Evolutionary conservation across 169 alveolate species (phyloP), one percentile per base, ranked within the genome.

Genomic region (Ichthyophthirius multifiliis): DNA sequence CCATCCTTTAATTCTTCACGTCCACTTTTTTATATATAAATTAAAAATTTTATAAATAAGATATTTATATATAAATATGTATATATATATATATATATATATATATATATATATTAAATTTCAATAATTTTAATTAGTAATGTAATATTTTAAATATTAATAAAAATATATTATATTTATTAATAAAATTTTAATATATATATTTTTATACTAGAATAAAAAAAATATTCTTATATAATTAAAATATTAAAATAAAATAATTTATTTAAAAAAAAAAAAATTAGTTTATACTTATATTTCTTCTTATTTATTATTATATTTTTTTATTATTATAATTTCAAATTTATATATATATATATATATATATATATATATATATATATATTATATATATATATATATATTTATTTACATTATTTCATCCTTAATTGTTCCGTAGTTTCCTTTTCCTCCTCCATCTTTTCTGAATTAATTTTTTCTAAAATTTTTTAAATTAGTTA

Each of bases 341-440:
- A n/a, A n/a, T n/a, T n/a, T n/a, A n/a, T n/a, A n/a, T 7, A 41
- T 41, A 41, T 7, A 41, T 41, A 41, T 7, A 41, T 41, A 41
- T 7, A 41, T 41, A 41, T 9, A 41, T 13, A 9, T 13, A 41
- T 41, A 9, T 41, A 13, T 13, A 41, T 7, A 41, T 41, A 41
- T 7, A 13, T 7, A 41, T 7, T 41, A 41, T 7, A 41, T 9
- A 41, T 41, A 7, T 48, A 10, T 48, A n/a, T 3, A 20, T 48
- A 18, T 23, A 2, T 27, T 41, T 47, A 48, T 3, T n/a, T 48
- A 48, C 67, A 27, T 34, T 34, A 48, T 20, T 48, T 48, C 67
- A 48, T 39, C 67, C 67, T 48, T 48, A 39, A 48, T 18, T 34
- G 67, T 48, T 27, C 67, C 67, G 34, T n/a, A 48, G 67, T 48